Evolutionary conservation across 1,284 basidiomycete genomes (phyloP).

Genomic region (Tremellales sp.): DNA sequence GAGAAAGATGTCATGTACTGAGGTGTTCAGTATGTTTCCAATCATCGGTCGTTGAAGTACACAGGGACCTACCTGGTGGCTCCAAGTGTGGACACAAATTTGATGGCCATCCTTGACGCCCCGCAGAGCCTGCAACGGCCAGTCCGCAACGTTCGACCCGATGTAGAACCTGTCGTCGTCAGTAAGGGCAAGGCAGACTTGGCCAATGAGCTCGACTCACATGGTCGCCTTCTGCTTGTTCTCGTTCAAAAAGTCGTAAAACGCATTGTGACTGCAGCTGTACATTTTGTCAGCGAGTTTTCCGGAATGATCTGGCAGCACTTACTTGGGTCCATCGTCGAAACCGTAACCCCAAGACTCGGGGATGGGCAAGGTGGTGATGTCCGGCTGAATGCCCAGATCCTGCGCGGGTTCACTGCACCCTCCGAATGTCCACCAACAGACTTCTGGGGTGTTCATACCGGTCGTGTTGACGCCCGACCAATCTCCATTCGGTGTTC

Average conservation of each 20-base stretch:
- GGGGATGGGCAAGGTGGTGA: conserved; percentile 49
- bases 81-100: conserved; percentile 52
- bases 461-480: conserved; percentile 21
- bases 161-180: conserved; percentile 40
- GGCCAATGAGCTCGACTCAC: too few species aligned
- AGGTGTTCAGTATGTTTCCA: too few species aligned
- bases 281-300: not conserved
- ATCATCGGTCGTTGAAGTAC: too few species aligned
- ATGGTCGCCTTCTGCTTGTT: conserved; percentile 54
- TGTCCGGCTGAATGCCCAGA: conserved; percentile 40
- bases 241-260: conserved; percentile 52
- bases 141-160: conserved; percentile 55
- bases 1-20: conserved; percentile 52
- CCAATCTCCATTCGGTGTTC: conserved; percentile 38
- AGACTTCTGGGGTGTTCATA: conserved; percentile 33
- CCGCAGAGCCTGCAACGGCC: conserved; percentile 54
- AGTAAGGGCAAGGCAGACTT: not conserved
- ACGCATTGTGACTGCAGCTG: conserved; percentile 53
- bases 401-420: conserved; percentile 41
- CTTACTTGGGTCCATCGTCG: conserved; percentile 51
- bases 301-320: too few species aligned
- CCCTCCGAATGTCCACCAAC: conserved; percentile 48
- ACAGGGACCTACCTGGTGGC: conserved; percentile 37
- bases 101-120: conserved; percentile 50
- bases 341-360: conserved; percentile 53